Conservation (phyloP, 2,329 filamentous ascomycete genomes). For the Pseudocercospora fijiensis region DNA sequence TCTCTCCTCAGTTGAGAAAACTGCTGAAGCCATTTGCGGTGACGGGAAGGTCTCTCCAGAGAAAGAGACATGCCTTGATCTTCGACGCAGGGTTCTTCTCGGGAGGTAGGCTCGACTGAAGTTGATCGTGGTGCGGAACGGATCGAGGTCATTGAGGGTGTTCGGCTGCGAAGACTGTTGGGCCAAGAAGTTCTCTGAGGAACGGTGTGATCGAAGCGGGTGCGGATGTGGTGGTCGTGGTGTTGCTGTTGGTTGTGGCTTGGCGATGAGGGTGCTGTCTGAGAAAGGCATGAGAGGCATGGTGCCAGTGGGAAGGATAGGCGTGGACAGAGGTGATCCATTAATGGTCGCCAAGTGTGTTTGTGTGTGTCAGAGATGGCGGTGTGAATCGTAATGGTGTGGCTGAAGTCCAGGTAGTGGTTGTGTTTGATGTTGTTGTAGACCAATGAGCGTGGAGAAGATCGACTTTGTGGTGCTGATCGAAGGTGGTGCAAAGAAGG, state of each 20-base stretch:
- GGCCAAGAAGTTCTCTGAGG: constrained; percentile 23
- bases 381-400: constrained; percentile 6
- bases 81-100: constrained; percentile 7
- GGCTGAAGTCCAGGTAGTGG: not conserved
- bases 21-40: constrained; percentile 12
- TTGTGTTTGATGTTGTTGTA: not conserved
- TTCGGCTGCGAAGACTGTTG: constrained; percentile 5
- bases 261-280: constrained; percentile 17
- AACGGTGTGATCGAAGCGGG: constrained; percentile 22
- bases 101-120: constrained; percentile 14
- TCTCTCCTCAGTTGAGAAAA: constrained; percentile 22
- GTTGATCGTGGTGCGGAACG: constrained; percentile 11
- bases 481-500: not conserved
- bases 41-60: constrained; percentile 8
- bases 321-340: constrained; percentile 37
- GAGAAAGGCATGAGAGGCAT: constrained; percentile 35
- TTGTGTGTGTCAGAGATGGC: constrained; percentile 5
- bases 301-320: constrained; percentile 32
- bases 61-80: constrained; percentile 16
- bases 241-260: constrained; percentile 2
- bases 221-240: constrained; percentile 17
- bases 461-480: not conserved
- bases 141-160: constrained; percentile 5
- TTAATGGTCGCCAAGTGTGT: constrained; percentile 14
- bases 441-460: constrained; percentile 1